Percentiles rank a stretch among this genome's conserved stretches.
Conservation (phyloP, 129 eudicot genomes). For the Saposhnikovia divaricata region DNA sequence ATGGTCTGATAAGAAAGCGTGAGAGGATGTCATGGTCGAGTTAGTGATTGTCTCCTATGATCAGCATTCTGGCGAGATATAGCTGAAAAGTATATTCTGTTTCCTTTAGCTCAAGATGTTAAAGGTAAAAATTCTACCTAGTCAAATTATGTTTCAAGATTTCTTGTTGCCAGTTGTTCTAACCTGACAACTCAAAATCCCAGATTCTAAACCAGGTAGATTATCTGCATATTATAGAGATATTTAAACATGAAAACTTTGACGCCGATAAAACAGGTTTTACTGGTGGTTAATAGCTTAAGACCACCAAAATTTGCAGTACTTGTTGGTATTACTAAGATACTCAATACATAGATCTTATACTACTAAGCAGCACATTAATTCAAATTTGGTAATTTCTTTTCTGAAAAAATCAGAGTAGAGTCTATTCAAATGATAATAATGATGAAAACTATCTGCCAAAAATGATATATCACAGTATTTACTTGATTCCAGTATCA, state of each 20-base stretch:
- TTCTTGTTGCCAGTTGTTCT: background rate
- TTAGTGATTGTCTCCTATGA: slow-evolving; percentile 2
- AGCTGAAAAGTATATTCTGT: background rate
- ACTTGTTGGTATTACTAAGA: background rate
- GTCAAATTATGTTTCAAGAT: background rate
- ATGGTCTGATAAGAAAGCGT: slow-evolving; percentile 35
- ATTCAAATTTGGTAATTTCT: background rate
- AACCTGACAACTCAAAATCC: background rate
- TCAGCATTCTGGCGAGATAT: slow-evolving; percentile 1
- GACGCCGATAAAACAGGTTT: background rate
- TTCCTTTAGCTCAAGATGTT: background rate
- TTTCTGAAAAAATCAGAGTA: background rate
- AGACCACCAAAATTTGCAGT: background rate
- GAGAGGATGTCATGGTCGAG: slow-evolving; percentile 13
- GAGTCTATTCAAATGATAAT: background rate
- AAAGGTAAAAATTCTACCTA: slow-evolving; percentile 7
- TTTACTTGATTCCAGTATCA: background rate
- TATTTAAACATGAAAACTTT: background rate
- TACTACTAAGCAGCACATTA: background rate
- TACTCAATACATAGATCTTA: background rate
- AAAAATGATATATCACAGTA: background rate
- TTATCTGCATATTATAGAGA: background rate
- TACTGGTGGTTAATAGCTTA: background rate
- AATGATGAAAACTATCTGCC: too few relatives aligned
- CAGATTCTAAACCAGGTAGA: background rate